Percentiles rank a stretch among this genome's conserved stretches.
These are phyloP conservation scores for Stagonosporopsis chrysanthemi DNA, from an alignment of 2,329 filamentous ascomycete species.

Conservation along the genomic window DNA sequence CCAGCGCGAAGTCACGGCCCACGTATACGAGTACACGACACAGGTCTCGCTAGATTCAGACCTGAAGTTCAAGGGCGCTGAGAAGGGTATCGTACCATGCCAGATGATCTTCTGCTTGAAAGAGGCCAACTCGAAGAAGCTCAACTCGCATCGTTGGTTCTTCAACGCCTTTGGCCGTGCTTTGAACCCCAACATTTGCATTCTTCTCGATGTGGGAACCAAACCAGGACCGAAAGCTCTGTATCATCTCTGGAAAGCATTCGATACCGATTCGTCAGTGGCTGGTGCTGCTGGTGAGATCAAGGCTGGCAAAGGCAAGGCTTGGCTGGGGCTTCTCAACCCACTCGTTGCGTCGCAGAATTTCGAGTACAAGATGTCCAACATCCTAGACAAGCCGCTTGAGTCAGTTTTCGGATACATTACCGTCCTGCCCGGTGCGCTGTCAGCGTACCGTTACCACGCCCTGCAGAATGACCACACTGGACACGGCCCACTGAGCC, in stretches of 20 bases:
- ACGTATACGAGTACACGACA: constrained; percentile 98
- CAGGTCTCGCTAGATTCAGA: constrained; percentile 96
- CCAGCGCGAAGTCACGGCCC: constrained; percentile 90
- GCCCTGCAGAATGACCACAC: constrained; percentile 96
- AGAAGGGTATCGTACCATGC: constrained; percentile 97
- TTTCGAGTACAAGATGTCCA: constrained; percentile 99
- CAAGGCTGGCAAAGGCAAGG: constrained; percentile 92
- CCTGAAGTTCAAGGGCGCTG: constrained; percentile 97
- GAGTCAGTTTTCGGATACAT: constrained; percentile 99
- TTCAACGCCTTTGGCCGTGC: constrained; percentile 97
- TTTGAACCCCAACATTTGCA: constrained; percentile 94
- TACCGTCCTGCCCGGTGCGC: constrained; percentile 90
- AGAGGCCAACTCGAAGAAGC: constrained; percentile 96
- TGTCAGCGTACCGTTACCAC: constrained; percentile 95
- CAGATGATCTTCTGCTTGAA: constrained; percentile 99
- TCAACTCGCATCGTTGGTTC: constrained; percentile 99
- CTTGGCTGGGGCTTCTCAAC: constrained; percentile 83
- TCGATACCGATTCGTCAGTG: constrained; percentile 96
- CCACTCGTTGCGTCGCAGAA: constrained; percentile 96
- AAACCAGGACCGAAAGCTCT: constrained; percentile 86
- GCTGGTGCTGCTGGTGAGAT: constrained; percentile 97
- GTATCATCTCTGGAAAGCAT: constrained; percentile 99
- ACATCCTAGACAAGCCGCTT: constrained; percentile 95
- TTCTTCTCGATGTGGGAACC: constrained; percentile 94
- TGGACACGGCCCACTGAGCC: constrained; percentile 91